Percentiles rank a stretch among this genome's conserved stretches.
phyloP scores from a whole-genome alignment of 768 basidiomycete genomes.

The Tricholoma sp. region DNA sequence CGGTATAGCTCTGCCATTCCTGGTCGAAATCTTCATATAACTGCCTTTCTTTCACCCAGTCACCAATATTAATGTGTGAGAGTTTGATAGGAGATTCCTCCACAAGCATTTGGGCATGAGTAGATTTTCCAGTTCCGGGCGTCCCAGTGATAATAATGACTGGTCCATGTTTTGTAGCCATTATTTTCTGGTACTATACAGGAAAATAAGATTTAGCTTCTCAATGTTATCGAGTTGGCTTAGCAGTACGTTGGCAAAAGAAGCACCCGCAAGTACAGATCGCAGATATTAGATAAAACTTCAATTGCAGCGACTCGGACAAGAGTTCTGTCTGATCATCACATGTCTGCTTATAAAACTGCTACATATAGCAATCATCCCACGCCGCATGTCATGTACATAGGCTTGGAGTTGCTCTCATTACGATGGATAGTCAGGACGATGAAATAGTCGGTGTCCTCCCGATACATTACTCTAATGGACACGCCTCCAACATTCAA shows the following conservation, averaged over 20 bases:
- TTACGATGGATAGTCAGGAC: constrained; percentile 27
- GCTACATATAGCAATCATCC: no score
- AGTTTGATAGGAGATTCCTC: constrained; percentile 67
- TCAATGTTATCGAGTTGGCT: no score
- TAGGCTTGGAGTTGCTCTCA: no score
- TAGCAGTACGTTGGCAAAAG: no score
- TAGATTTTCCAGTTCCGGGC: constrained; percentile 95
- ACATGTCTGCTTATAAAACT: no score
- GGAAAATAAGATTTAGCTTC: background rate
- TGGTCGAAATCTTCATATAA: constrained; percentile 85
- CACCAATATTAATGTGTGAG: constrained; percentile 84
- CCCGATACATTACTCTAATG: constrained; percentile 68
- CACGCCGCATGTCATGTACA: no score
- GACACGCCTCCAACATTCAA: constrained; percentile 58
- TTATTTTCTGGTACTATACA: constrained; percentile 1
- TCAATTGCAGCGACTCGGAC: no score
- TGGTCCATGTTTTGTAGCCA: constrained; percentile 31
- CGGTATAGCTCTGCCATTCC: constrained; percentile 92
- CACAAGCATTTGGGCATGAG: constrained; percentile 81
- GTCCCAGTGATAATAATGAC: constrained; percentile 87
- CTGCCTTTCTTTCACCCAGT: constrained; percentile 78
- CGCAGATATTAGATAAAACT: no score
- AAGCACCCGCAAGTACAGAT: no score
- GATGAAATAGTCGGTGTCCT: constrained; percentile 65
- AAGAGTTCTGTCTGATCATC: no score